Percentiles rank a stretch among this genome's conserved stretches.
These are phyloP conservation scores for Trichoderma afroharzianum DNA, from an alignment of 2,329 filamentous ascomycete genomes.

Conservation along the genomic window DNA sequence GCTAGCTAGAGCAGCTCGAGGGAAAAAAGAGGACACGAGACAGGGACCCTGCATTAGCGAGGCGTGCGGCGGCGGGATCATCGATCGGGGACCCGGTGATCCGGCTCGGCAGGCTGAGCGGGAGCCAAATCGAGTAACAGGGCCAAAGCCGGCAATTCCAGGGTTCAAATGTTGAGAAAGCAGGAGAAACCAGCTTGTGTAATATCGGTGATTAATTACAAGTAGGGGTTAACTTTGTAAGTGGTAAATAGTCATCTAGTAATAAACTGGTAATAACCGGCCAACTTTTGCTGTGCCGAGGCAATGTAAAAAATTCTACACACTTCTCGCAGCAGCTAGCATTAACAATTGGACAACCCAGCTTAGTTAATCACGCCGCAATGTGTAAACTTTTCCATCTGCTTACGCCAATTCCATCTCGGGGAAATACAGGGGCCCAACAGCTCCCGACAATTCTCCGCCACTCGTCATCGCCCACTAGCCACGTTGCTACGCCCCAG, in stretches of 20 bases:
- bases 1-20: neutral
- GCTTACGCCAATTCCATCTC: neutral
- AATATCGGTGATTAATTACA: neutral
- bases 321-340: neutral
- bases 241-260: neutral
- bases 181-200: neutral
- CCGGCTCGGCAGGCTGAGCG: neutral
- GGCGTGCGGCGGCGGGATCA: conserved; percentile 3
- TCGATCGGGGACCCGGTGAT: conserved; percentile 7
- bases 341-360: neutral
- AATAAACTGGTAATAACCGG: neutral
- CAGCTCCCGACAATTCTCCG: neutral
- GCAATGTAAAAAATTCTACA: neutral
- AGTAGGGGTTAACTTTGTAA: no score
- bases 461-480: neutral
- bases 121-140: neutral
- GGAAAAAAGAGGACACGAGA: neutral
- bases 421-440: neutral
- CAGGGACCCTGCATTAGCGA: conserved; percentile 11
- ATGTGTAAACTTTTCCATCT: neutral
- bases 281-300: neutral
- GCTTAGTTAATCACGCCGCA: neutral
- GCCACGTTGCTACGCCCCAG: neutral
- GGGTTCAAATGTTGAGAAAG: neutral
- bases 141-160: neutral